Evolutionary conservation across 1,139 yeast species (phyloP), one percentile per base, ranked within the genome.

Genomic region (Protomyces inundatus): DNA sequence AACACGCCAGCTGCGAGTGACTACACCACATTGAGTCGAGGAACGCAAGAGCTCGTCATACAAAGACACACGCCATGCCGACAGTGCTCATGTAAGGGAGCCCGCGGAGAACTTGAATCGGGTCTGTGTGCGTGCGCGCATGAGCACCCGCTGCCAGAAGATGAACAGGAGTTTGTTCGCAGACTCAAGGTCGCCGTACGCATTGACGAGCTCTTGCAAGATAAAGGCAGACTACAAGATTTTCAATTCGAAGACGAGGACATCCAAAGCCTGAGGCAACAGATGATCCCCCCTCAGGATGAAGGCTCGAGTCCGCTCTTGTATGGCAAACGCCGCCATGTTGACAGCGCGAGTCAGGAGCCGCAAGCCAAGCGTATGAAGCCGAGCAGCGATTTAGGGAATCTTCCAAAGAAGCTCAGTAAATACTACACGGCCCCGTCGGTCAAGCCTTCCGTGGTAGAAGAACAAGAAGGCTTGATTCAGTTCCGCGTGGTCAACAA

Each of bases 401-500:
- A 39, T 4, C 16, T 55, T 12, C n/a, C 35, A 16, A 46, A 52
- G 36, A 33, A 52, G 33, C 36, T n/a, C 14, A 37, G 32, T 42
- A 12, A 14, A 7, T 40, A 57, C 40, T 57, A 57, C 36, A 46
- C n/a, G n/a, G 23, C 37, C 10, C 64, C 63, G 35, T 32, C 54
- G 33, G 98, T 93, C 74, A 80, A 97, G 67, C 95, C 98, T 0
- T 90, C 97, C 4, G 98, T 91, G 2, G 80, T 90, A 23, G 98
- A 91, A 73, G 98, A 93, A 72, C 82, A 86, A 67, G 95, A 89
- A 67, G 96, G 96, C 0, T 84, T 87, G 69, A 93, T 93, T 67
- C 97, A 91, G 74, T 93, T 93, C 71, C 80, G 98, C 65, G 98
- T 93, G 58, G 99, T 93, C 42, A 93, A 93, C 74, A 93, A 93